phyloP scores from a whole-genome alignment of 139 green algal genomes.

The Closterium sp. region DNA sequence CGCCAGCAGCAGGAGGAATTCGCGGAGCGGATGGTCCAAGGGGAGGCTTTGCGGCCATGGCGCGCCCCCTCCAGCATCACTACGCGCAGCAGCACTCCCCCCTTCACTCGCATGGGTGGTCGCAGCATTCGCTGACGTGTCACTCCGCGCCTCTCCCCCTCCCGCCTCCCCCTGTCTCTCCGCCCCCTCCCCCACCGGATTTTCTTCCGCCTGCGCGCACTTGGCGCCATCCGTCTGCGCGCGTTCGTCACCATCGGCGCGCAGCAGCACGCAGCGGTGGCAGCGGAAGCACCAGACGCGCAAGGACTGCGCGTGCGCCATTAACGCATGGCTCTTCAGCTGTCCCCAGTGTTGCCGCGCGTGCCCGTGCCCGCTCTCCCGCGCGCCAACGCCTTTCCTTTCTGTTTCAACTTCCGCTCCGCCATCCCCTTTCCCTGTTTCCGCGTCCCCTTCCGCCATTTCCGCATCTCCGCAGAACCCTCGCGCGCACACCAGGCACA shows the following conservation, averaged over 20 bases:
- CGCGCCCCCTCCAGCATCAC: neutral
- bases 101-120: neutral
- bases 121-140: neutral
- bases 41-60: neutral
- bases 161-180: neutral
- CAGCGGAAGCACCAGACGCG: slow-evolving; percentile 9
- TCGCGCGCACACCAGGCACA: neutral
- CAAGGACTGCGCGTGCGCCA: neutral
- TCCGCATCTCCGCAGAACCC: neutral
- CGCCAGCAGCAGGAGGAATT: neutral
- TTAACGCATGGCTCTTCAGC: slow-evolving; percentile 7
- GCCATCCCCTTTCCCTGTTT: neutral
- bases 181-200: neutral
- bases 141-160: neutral
- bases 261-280: slow-evolving; percentile 5
- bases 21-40: neutral
- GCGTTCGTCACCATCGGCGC: neutral
- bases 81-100: neutral
- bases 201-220: neutral
- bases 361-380: neutral
- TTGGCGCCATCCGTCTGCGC: neutral
- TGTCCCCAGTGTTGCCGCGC: neutral
- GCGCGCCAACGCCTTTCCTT: no score
- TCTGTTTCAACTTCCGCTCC: neutral
- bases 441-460: neutral